These are phyloP conservation scores for Claviceps sp. DNA, from an alignment of 2,329 filamentous ascomycete species.

Conservation along the genomic window DNA sequence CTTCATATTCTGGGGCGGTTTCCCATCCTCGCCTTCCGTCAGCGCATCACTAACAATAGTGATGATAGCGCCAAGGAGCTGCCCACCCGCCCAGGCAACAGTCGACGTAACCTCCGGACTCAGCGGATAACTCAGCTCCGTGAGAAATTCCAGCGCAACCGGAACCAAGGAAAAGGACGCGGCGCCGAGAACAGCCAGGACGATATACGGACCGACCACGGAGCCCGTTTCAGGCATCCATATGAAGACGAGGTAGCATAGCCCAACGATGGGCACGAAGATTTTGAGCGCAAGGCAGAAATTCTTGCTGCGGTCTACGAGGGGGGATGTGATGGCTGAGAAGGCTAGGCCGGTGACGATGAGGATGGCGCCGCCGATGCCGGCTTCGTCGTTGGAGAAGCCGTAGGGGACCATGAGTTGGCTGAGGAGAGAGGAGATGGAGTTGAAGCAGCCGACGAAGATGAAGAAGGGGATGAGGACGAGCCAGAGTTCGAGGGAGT, in stretches of 20 bases:
- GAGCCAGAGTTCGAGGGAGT: slow-evolving; percentile 63
- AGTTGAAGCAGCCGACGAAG: slow-evolving; percentile 92
- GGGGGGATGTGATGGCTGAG: slow-evolving; percentile 63
- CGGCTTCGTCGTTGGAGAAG: slow-evolving; percentile 71
- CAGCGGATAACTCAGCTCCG: slow-evolving; percentile 77
- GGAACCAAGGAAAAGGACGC: slow-evolving; percentile 70
- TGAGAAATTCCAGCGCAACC: slow-evolving; percentile 72
- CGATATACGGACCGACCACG: slow-evolving; percentile 59
- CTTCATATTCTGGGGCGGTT: slow-evolving; percentile 60
- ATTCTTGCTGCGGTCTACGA: slow-evolving; percentile 73
- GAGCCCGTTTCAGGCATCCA: slow-evolving; percentile 54
- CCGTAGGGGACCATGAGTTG: slow-evolving; percentile 81
- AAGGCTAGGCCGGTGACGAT: slow-evolving; percentile 77
- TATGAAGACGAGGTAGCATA: slow-evolving; percentile 64
- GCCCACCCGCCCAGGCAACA: slow-evolving; percentile 74
- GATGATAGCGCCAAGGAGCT: slow-evolving; percentile 74
- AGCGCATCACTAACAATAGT: slow-evolving; percentile 73
- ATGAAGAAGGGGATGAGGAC: slow-evolving; percentile 67
- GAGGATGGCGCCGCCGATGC: slow-evolving; percentile 77
- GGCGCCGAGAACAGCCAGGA: slow-evolving; percentile 67
- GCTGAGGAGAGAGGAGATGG: slow-evolving; percentile 73
- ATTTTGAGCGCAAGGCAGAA: slow-evolving; percentile 63
- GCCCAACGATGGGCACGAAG: slow-evolving; percentile 59
- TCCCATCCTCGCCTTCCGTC: slow-evolving; percentile 34
- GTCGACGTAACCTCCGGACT: slow-evolving; percentile 75